Percentiles rank a stretch among this genome's conserved stretches.
Conservation (phyloP, 768 basidiomycete species). For the Phlebiopsis gigantea region DNA sequence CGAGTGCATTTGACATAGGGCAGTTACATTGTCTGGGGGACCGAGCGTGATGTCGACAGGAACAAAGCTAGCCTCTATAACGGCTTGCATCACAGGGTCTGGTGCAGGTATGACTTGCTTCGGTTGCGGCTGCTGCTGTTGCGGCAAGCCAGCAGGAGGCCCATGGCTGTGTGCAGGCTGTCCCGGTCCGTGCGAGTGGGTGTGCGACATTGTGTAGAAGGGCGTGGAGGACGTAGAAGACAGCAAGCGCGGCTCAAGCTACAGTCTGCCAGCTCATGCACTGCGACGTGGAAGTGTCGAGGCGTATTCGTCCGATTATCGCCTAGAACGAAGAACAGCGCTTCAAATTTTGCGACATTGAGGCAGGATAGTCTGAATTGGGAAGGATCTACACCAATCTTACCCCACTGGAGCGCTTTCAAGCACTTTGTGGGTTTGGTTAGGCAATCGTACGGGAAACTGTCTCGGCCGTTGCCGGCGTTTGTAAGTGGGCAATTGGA, state of each 20-base stretch:
- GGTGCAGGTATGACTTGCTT: conserved; percentile 35
- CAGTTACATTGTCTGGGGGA: conserved; percentile 46
- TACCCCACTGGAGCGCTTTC: not conserved
- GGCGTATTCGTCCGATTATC: not conserved
- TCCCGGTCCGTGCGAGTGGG: conserved; percentile 58
- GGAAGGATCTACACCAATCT: not conserved
- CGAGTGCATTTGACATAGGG: conserved; percentile 62
- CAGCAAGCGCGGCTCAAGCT: not conserved
- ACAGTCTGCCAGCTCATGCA: not conserved
- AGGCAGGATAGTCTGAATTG: too few species aligned
- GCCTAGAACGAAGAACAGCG: not conserved
- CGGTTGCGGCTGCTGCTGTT: conserved; percentile 14
- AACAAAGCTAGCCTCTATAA: conserved; percentile 69
- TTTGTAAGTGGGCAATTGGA: conserved; percentile 20
- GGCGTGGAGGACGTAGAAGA: not conserved
- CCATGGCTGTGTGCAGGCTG: conserved; percentile 44
- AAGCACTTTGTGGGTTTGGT: not conserved
- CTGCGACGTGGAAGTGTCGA: not conserved
- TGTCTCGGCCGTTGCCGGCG: conserved; percentile 12
- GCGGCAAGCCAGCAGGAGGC: conserved; percentile 24
- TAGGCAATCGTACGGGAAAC: not conserved
- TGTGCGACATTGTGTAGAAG: conserved; percentile 49
- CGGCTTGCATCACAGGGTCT: conserved; percentile 69
- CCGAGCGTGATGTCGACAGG: conserved; percentile 52
- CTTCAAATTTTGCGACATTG: not conserved